Evolutionary conservation across 2,329 filamentous ascomycete genomes (phyloP).

Genomic region (Penicillium crustosum): DNA sequence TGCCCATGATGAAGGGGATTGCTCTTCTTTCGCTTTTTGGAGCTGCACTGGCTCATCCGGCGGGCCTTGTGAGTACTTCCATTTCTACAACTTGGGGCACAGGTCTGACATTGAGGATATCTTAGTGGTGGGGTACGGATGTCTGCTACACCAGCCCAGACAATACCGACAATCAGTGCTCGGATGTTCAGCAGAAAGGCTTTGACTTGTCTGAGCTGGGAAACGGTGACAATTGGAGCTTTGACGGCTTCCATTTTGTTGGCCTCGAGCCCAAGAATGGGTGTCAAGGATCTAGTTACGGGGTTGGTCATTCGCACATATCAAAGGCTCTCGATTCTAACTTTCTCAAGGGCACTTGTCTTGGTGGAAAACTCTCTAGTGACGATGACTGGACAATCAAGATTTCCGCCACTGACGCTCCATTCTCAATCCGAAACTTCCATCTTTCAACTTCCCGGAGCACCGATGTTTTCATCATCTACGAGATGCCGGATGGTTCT

Average conservation of each 20-base stretch:
- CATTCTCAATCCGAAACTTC: constrained; percentile 72
- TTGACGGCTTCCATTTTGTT: constrained; percentile 69
- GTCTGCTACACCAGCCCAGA: constrained; percentile 63
- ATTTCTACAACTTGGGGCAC: background rate
- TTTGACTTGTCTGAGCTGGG: constrained; percentile 68
- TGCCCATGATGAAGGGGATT: constrained; percentile 21
- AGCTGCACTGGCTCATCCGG: constrained; percentile 37
- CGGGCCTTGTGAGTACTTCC: constrained; percentile 43
- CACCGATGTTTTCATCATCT: constrained; percentile 78
- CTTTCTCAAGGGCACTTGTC: constrained; percentile 54
- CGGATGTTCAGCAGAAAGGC: constrained; percentile 62
- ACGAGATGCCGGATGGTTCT: constrained; percentile 76
- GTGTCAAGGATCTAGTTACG: constrained; percentile 27
- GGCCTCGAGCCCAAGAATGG: constrained; percentile 68
- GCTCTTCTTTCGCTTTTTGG: constrained; percentile 41
- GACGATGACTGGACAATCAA: constrained; percentile 41
- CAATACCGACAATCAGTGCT: constrained; percentile 76
- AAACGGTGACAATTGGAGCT: constrained; percentile 61
- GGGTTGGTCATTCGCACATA: constrained; percentile 41
- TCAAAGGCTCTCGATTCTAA: background rate
- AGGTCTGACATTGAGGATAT: background rate
- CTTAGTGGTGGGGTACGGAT: constrained; percentile 49
- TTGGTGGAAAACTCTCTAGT: constrained; percentile 59
- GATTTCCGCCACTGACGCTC: constrained; percentile 27
- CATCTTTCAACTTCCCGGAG: constrained; percentile 72